Evolutionary conservation across 306 rosid species (phyloP), one percentile per base, ranked within the genome.

Genomic region (Cyclanthera cordifolia): DNA sequence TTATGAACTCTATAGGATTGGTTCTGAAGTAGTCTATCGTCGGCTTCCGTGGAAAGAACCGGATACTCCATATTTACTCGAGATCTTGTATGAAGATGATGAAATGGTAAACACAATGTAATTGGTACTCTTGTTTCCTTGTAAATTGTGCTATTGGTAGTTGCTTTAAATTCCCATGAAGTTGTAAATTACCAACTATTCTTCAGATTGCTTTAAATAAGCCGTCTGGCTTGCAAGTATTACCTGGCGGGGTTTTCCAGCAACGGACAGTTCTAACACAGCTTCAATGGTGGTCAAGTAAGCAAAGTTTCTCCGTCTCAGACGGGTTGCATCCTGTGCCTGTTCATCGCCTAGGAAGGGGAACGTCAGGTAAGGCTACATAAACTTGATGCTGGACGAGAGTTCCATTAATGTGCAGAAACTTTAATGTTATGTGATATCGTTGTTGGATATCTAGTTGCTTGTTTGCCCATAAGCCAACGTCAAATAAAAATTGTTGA

Each of bases 161-260:
- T 50, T 73, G 59, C 47, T 60, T 39, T 17, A 46, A 52, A 57
- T 52, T 70, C 27, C 57, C 15, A 4, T 69, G 66, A 75, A 65
- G 64, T 55, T 47, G 21, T 63, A 28, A 69, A 51, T 32, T 17
- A 34, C 32, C 47, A n/a, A n/a, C 73, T 70, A 45, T 75, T 53
- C 43, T 79, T 82, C 85, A 89, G 98, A 81, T 89, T 79, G 91
- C 91, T 73, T 78, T 93, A 53, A 84, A 86, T 76, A 89, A 89
- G 75, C 98, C 98, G 57, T 86, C 96, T 39, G 89, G 95, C 65
- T 78, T 93, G 80, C 98, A 93, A 93, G 98, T 93, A 67, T 78
- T 89, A 71, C 95, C 98, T 6, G 96, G 95, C 49, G 98, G 98
- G 58, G 88, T 93, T 80, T 93, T 87, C 75, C 98, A 93, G 85